These are phyloP conservation scores for Sphagnum fallax DNA, from an alignment of 228 moss, liverwort and hornwort species.

Conservation along the genomic window DNA sequence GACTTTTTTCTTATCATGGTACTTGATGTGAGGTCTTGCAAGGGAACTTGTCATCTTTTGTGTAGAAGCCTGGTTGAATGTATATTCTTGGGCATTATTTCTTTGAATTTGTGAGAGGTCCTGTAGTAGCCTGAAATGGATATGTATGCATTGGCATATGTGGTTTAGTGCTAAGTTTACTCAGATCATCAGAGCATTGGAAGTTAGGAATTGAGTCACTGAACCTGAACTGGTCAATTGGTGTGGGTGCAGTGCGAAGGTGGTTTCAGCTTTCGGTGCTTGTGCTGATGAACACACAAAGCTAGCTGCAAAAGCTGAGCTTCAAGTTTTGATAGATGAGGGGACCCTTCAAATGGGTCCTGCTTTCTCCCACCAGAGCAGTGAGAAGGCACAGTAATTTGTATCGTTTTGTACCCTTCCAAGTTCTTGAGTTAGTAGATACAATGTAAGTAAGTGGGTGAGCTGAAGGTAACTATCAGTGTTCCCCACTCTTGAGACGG, in stretches of 20 bases:
- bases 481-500: too few species aligned
- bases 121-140: too few species aligned
- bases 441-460: too few species aligned
- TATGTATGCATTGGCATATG: not conserved
- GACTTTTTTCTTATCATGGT: not conserved
- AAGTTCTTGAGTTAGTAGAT: too few species aligned
- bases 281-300: constrained; percentile 54
- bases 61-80: not conserved
- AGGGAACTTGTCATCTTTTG: not conserved
- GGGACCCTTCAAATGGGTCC: constrained; percentile 32
- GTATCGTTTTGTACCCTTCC: too few species aligned
- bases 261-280: constrained; percentile 64
- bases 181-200: not conserved
- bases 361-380: constrained; percentile 13
- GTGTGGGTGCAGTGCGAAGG: constrained; percentile 67
- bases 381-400: constrained; percentile 18
- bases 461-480: too few species aligned
- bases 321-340: constrained; percentile 41
- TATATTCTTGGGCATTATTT: not conserved
- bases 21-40: not conserved
- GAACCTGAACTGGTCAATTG: not conserved
- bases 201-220: too few species aligned
- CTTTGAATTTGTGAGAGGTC: too few species aligned
- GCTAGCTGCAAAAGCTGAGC: constrained; percentile 51
- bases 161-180: not conserved